Evolutionary conservation across 495 filamentous ascomycete species (phyloP), one percentile per base, ranked within the genome.

Genomic region (Tuber indicum): DNA sequence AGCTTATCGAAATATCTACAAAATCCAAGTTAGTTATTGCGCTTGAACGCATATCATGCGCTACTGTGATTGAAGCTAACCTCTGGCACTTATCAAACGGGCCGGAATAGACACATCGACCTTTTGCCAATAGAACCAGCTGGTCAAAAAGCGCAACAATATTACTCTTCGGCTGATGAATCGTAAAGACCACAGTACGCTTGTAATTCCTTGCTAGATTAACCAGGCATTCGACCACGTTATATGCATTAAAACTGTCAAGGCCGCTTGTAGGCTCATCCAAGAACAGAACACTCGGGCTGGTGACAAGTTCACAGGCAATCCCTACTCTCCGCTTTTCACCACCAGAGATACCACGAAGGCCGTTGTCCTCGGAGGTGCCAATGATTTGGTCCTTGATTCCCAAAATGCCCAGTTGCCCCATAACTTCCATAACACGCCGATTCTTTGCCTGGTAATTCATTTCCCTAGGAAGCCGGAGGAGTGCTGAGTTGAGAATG

Each of bases 141-240:
- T 95, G 90, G 83, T 99, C 96, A 81, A 99, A 99, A 45, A 99
- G 88, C n/a, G 96, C 96, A 44, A 98, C 96, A 80, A 99, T 99
- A 81, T 99, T 99, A n/a, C 96, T 98, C 76, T 97, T 89, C n/a
- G 96, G 96, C 79, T 99, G 96, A 85, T 99, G 96, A 78, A 99
- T 99, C 8, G 96, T 99, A 86, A 99, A 98, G 75, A 99, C 92
- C 76, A 99, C 93, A 1, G 96, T 99, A 71, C 96, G 89, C 83
- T 97, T 94, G 86, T 98, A 98, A 44, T 91, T 95, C 87, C 96
- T 97, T 26, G 96, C 96, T 70, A 99, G 85, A 7, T 92, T 98
- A 62, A 99, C 96, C 52, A 99, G 87, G 81, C 95, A 98, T 84
- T 99, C 96, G 42, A 99, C 91, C 10, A 98, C 95, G 74, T 98